Evolutionary conservation across 805 yeast genomes (phyloP).

Genomic region (Saccharomycopsis fermentans): DNA sequence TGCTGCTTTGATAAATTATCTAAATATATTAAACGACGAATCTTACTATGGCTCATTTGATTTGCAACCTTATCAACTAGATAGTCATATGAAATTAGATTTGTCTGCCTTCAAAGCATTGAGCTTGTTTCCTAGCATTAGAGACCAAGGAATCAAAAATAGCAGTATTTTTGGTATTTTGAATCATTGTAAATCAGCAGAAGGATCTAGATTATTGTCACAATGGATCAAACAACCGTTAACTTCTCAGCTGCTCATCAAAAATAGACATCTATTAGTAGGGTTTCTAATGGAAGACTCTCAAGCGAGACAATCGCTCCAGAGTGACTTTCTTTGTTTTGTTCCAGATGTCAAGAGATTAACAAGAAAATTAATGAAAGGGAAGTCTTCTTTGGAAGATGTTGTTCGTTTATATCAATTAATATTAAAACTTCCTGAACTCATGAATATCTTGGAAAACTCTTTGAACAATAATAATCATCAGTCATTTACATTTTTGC

Average conservation of each 20-base stretch:
- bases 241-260: slow-evolving; percentile 49
- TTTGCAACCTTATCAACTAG: slow-evolving; percentile 57
- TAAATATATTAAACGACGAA: slow-evolving; percentile 52
- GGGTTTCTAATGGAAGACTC: slow-evolving; percentile 62
- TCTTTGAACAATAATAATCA: slow-evolving; percentile 30
- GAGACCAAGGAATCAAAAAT: slow-evolving; percentile 35
- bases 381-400: slow-evolving; percentile 66
- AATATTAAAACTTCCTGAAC: slow-evolving; percentile 58
- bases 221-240: slow-evolving; percentile 97
- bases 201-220: slow-evolving; percentile 80
- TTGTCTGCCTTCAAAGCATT: slow-evolving; percentile 82
- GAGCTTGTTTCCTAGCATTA: slow-evolving; percentile 63
- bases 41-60: slow-evolving; percentile 43
- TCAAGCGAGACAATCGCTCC: slow-evolving; percentile 52
- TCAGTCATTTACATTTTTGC: slow-evolving; percentile 15
- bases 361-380: slow-evolving; percentile 50
- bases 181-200: slow-evolving; percentile 78
- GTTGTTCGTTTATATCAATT: slow-evolving; percentile 84
- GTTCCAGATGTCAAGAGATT: slow-evolving; percentile 81
- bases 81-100: slow-evolving; percentile 84
- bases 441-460: slow-evolving; percentile 41
- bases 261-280: slow-evolving; percentile 66
- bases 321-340: slow-evolving; percentile 53
- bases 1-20: slow-evolving; percentile 58
- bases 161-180: slow-evolving; percentile 71